Conservation (phyloP, 208 protist genomes). For the Borovskyia barvae region DNA sequence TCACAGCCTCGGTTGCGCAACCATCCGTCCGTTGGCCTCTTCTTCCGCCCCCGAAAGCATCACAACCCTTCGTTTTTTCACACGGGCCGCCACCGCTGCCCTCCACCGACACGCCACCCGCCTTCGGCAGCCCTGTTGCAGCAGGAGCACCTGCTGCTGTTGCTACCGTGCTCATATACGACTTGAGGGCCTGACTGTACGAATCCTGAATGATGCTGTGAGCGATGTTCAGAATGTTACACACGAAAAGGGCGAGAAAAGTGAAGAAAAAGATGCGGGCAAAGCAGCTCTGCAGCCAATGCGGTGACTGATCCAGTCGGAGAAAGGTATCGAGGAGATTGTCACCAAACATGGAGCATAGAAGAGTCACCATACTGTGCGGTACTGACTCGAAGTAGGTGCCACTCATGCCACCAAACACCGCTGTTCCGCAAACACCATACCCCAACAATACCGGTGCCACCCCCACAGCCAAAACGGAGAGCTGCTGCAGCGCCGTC, state of each 20-base stretch:
- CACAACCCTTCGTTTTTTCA: no score
- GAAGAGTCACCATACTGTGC: slow-evolving; percentile 35
- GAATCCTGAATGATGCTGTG: slow-evolving; percentile 69
- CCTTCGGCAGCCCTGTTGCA: no score
- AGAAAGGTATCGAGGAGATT: slow-evolving; percentile 60
- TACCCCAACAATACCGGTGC: slow-evolving; percentile 47
- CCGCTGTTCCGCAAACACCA: slow-evolving; percentile 41
- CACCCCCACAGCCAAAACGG: slow-evolving; percentile 39
- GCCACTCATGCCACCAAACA: slow-evolving; percentile 41
- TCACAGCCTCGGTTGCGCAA: no score
- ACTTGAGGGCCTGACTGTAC: slow-evolving; percentile 40
- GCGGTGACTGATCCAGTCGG: slow-evolving; percentile 41
- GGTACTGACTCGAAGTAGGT: slow-evolving; percentile 35
- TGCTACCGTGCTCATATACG: slow-evolving; percentile 3
- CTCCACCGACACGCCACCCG: no score
- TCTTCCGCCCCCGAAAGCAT: no score
- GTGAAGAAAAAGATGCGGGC: slow-evolving; percentile 45
- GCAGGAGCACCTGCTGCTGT: slow-evolving; percentile 2
- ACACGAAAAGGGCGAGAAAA: slow-evolving; percentile 59
- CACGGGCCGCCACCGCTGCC: no score
- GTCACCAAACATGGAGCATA: slow-evolving; percentile 60
- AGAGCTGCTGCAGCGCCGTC: slow-evolving; percentile 36
- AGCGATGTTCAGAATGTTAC: slow-evolving; percentile 58
- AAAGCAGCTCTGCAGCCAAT: slow-evolving; percentile 38
- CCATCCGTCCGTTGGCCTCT: no score